Base-by-base conservation (phyloP, 768 basidiomycete genomes). In the Macrolepiota albuminosa region DNA sequence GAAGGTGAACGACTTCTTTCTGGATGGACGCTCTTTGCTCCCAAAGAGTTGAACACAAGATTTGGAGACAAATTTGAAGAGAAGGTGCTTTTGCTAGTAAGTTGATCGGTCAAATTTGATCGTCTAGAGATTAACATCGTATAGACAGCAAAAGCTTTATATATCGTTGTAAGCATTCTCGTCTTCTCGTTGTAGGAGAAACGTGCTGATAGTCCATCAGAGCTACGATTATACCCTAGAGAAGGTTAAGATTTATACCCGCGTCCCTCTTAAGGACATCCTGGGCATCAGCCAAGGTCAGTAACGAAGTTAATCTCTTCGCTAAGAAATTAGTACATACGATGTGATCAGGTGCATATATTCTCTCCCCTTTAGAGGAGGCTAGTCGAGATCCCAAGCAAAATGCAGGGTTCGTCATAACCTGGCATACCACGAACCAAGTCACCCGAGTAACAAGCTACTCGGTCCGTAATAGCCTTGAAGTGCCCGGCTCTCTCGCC, bases 11-110 rank as follows among this genome's bases (percentile, higher is more conserved):
- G 83, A 3, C 71, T 93, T 47, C 67, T 93, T 6, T 86, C 83
- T 6, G 96, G 94, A 1, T 98, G 97, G 96, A 98, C 95, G 0
- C 69, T 98, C 31, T 87, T 98, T 63, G 84, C 92, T 0, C 97
- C 97, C 0, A 83, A 86, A 64, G 84, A 89, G 54, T 69, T 91
- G 56, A 91, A 90, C 66, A 75, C 79, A 53, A 91, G 81, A 70
- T 68, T 91, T 7, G 81, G 84, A n/a, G 81, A 89, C 43, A 88
- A 85, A 64, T 94, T 93, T 63, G 95, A 98, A 74, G 97, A 98
- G 77, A 98, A 98, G 71, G 86, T 99, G 3, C 63, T 98, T 18
- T 73, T 99, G 0, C 71, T 98, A 71, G 95, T 95, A 55, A 59
- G 91, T n/a, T 7, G 2, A 33, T 14, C 16, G n/a, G 39, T 49